A percentile compares a stretch with the other conserved stretches of the same genome.
Evolutionary conservation across 371 early-diverging fungal species (phyloP).

Genomic region (Mucor saturninus): DNA sequence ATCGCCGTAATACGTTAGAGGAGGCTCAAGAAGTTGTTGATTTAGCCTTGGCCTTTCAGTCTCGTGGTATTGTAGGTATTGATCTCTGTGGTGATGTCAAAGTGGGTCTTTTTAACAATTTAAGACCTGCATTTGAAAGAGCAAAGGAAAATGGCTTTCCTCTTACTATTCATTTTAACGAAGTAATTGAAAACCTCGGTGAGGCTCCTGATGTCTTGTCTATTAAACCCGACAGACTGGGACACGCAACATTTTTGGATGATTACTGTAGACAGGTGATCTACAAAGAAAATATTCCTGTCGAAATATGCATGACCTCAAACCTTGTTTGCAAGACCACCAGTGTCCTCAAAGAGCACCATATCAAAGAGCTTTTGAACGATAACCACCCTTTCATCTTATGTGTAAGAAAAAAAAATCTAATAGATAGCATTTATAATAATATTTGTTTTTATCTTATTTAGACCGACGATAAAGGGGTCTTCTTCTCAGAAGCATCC

Average conservation of each 20-base stretch:
- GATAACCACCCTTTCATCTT: conserved; percentile 58
- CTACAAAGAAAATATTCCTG: conserved; percentile 45
- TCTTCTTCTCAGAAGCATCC: conserved; percentile 57
- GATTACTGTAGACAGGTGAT: conserved; percentile 42
- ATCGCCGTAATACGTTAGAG: conserved; percentile 58
- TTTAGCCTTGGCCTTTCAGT: conserved; percentile 52
- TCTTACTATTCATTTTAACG: conserved; percentile 66
- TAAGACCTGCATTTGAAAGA: conserved; percentile 56
- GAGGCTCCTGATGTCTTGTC: conserved; percentile 52
- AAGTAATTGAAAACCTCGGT: conserved; percentile 47
- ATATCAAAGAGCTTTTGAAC: conserved; percentile 52
- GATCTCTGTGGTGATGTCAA: conserved; percentile 70
- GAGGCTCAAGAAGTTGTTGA: conserved; percentile 61
- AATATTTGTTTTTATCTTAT: background rate
- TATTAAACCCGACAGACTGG: conserved; percentile 58
- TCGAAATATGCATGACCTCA: conserved; percentile 74
- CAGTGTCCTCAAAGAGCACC: conserved; percentile 54
- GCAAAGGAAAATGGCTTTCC: conserved; percentile 57
- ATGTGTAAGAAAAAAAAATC: conserved; percentile 51
- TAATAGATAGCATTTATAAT: background rate
- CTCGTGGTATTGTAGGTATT: conserved; percentile 60
- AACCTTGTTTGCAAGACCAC: conserved; percentile 67
- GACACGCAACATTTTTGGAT: conserved; percentile 64
- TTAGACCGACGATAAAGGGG: conserved; percentile 67
- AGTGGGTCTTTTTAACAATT: conserved; percentile 44